phyloP scores from a whole-genome alignment of 306 rosid species.

The Pyrus pyrifolia region DNA sequence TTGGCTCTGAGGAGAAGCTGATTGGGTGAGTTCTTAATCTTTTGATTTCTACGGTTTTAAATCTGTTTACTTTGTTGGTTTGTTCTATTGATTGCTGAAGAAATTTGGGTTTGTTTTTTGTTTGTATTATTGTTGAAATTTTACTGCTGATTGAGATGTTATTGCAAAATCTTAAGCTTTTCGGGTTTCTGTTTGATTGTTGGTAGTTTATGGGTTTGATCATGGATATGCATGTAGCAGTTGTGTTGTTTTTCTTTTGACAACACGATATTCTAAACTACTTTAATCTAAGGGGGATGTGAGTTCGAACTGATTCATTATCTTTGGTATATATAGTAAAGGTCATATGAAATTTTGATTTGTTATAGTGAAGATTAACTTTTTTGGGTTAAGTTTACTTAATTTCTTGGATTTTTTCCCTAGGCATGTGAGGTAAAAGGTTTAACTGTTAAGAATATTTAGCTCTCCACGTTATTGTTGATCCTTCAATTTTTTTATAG shows the following conservation, averaged over 20 bases:
- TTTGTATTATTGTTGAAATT: neutral
- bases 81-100: slow-evolving; percentile 8
- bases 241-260: neutral
- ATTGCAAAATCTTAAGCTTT: too few species aligned
- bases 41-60: neutral
- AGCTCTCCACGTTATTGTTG: neutral
- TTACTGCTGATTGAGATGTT: neutral
- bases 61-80: neutral
- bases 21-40: slow-evolving; percentile 23
- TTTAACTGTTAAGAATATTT: neutral
- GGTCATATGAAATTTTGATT: neutral
- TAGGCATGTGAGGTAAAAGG: neutral
- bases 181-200: neutral
- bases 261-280: too few species aligned
- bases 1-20: slow-evolving; percentile 31
- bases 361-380: neutral
- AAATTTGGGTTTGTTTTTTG: neutral
- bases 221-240: neutral
- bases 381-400: neutral
- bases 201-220: neutral
- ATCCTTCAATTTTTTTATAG: neutral
- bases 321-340: neutral
- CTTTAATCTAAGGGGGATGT: too few species aligned
- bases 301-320: neutral
- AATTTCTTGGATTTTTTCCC: neutral